phyloP scores from a whole-genome alignment of 345 rosid genomes.

The Lumnitzera racemosa region DNA sequence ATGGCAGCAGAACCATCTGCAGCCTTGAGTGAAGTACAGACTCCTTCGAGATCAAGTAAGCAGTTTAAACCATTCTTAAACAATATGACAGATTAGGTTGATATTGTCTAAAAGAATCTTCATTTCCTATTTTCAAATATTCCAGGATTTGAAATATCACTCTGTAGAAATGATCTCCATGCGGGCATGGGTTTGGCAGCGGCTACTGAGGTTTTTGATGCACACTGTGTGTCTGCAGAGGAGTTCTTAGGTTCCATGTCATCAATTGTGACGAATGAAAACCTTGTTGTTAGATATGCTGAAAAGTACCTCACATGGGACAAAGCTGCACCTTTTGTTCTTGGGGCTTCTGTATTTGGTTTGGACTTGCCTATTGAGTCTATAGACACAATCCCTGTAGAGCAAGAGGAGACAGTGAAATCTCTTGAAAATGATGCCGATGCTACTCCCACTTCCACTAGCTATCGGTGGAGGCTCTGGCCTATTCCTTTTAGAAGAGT shows the following conservation, averaged over 20 bases:
- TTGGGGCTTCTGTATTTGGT: constrained; percentile 67
- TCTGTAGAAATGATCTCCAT: constrained; percentile 67
- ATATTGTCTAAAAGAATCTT: constrained; percentile 12
- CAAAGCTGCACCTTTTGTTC: constrained; percentile 74
- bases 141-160: constrained; percentile 79
- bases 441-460: constrained; percentile 37
- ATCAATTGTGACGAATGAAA: constrained; percentile 55
- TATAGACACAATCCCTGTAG: constrained; percentile 56
- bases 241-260: constrained; percentile 49
- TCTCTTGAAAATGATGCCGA: constrained; percentile 32
- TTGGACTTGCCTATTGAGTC: constrained; percentile 56
- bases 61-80: constrained; percentile 10
- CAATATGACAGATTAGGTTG: background rate
- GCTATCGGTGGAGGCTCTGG: constrained; percentile 86
- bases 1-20: constrained; percentile 25
- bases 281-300: constrained; percentile 49
- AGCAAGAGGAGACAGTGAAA: constrained; percentile 32
- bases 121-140: constrained; percentile 9
- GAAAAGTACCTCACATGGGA: constrained; percentile 66
- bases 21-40: constrained; percentile 17
- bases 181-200: constrained; percentile 71
- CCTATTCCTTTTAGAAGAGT: constrained; percentile 75
- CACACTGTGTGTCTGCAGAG: constrained; percentile 52
- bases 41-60: constrained; percentile 31
- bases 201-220: constrained; percentile 66